Evolutionary conservation across 2,329 filamentous ascomycete genomes (phyloP).

Genomic region (Talaromyces sp.): DNA sequence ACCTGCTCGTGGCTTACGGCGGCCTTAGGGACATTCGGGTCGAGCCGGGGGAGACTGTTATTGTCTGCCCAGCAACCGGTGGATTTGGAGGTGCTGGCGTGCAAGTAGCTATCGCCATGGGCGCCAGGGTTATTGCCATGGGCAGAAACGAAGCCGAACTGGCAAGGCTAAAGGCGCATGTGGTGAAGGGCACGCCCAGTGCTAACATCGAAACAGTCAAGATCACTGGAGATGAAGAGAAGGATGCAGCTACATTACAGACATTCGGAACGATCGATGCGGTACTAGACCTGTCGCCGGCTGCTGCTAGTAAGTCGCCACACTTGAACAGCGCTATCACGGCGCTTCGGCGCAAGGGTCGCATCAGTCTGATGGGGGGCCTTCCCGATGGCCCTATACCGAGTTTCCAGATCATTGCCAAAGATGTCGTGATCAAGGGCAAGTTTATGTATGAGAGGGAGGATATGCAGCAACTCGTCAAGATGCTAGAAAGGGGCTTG

Average conservation of each 20-base stretch:
- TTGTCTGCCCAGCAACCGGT: constrained; percentile 49
- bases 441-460: constrained; percentile 9
- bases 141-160: constrained; percentile 33
- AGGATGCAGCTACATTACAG: background rate
- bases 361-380: constrained; percentile 3
- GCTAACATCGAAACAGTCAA: background rate
- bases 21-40: constrained; percentile 40
- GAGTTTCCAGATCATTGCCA: background rate
- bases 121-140: constrained; percentile 49
- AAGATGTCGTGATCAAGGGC: background rate
- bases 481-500: constrained; percentile 5
- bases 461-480: constrained; percentile 3
- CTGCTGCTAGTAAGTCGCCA: background rate
- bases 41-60: constrained; percentile 44
- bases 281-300: constrained; percentile 3
- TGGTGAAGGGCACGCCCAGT: background rate
- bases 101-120: constrained; percentile 45
- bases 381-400: background rate
- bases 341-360: constrained; percentile 1
- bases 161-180: background rate
- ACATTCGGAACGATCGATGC: constrained; percentile 5
- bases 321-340: constrained; percentile 5
- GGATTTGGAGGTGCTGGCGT: constrained; percentile 47
- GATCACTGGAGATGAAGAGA: background rate
- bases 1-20: constrained; percentile 41